These are phyloP conservation scores for Boletellus sp. DNA, from an alignment of 768 basidiomycete species.

Conservation along the genomic window DNA sequence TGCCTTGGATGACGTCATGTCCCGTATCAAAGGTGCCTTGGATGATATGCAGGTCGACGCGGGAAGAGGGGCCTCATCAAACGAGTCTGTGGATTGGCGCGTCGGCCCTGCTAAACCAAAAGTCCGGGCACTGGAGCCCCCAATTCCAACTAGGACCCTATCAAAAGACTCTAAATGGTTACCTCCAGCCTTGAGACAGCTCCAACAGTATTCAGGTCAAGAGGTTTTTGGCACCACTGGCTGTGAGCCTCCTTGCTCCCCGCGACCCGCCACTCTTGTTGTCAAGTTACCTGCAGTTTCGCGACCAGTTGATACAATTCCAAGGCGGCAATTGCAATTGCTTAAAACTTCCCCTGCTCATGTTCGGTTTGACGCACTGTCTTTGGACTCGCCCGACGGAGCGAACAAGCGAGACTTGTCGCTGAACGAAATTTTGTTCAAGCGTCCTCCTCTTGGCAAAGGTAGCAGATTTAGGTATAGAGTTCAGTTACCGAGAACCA, in stretches of 20 bases:
- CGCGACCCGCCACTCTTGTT: slow-evolving; percentile 36
- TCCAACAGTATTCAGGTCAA: slow-evolving; percentile 34
- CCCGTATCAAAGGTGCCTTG: slow-evolving; percentile 79
- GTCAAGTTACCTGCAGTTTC: slow-evolving; percentile 50
- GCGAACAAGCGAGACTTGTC: slow-evolving; percentile 60
- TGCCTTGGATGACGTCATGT: slow-evolving; percentile 77
- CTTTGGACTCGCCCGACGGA: slow-evolving; percentile 68
- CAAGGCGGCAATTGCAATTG: slow-evolving; percentile 44
- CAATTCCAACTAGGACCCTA: slow-evolving; percentile 9
- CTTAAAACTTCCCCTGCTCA: slow-evolving; percentile 37
- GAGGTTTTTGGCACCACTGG: slow-evolving; percentile 48
- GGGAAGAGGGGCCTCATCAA: slow-evolving; percentile 18
- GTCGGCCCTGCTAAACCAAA: slow-evolving; percentile 18
- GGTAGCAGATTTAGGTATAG: slow-evolving; percentile 32
- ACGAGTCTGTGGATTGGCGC: slow-evolving; percentile 23
- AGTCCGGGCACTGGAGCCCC: slow-evolving; percentile 17
- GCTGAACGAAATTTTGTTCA: slow-evolving; percentile 64
- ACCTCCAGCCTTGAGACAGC: slow-evolving; percentile 49
- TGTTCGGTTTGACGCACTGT: slow-evolving; percentile 61
- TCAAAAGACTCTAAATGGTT: slow-evolving; percentile 50
- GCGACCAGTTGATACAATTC: slow-evolving; percentile 41
- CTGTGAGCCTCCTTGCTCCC: slow-evolving; percentile 46
- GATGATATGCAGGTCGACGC: slow-evolving; percentile 59
- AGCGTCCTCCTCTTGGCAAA: slow-evolving; percentile 34
- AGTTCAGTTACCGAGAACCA: slow-evolving; percentile 35